These are phyloP conservation scores for Erythrophleum fordii DNA, from an alignment of 306 rosid species.

Conservation along the genomic window DNA sequence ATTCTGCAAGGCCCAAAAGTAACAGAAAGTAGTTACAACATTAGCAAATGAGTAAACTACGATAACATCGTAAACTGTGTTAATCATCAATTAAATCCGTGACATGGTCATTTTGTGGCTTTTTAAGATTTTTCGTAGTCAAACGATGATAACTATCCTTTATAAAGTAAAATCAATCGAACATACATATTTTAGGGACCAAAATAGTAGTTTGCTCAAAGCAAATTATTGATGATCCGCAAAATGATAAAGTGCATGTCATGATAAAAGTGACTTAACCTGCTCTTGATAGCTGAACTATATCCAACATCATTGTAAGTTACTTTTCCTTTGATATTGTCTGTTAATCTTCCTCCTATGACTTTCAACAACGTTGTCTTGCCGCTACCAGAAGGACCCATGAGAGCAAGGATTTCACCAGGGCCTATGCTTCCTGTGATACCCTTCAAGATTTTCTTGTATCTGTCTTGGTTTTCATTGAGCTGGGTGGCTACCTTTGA, in stretches of 20 bases:
- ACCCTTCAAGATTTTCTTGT: constrained; percentile 78
- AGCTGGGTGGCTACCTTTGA: constrained; percentile 58
- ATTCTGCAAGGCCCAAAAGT: constrained; percentile 53
- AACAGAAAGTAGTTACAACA: background rate
- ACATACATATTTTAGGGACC: too few relatives aligned
- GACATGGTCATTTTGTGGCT: too few relatives aligned
- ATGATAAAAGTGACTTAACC: constrained; percentile 47
- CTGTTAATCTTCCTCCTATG: constrained; percentile 77
- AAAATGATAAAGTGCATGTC: constrained; percentile 22
- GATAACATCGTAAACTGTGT: too few relatives aligned
- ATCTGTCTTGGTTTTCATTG: constrained; percentile 54
- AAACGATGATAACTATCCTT: too few relatives aligned
- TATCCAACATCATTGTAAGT: constrained; percentile 78
- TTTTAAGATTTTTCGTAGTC: too few relatives aligned
- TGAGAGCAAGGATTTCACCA: constrained; percentile 92
- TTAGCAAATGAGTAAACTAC: too few relatives aligned
- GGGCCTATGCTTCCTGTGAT: constrained; percentile 94
- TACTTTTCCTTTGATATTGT: constrained; percentile 74
- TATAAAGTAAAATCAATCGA: too few relatives aligned
- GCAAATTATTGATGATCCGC: background rate
- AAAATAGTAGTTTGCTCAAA: too few relatives aligned
- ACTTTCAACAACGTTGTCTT: constrained; percentile 91
- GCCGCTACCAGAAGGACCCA: constrained; percentile 99
- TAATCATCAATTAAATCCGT: too few relatives aligned
- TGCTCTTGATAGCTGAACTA: constrained; percentile 74